phyloP scores from a whole-genome alignment of 306 rosid genomes.

The Hippophae rhamnoides region DNA sequence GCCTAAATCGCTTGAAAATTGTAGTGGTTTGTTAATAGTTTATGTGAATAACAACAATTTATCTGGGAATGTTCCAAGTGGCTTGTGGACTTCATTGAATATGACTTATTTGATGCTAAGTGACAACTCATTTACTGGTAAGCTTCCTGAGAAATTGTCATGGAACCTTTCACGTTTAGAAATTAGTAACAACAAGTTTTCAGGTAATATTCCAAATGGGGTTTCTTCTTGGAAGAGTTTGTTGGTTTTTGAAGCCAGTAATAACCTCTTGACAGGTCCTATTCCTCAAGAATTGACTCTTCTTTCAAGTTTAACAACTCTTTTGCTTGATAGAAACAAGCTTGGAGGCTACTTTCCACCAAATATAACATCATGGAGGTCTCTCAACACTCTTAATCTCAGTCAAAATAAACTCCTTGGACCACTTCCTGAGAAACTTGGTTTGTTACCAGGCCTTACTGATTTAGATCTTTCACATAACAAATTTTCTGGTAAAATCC shows the following conservation, averaged over 20 bases:
- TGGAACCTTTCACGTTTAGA: constrained; percentile 28
- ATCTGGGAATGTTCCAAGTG: constrained; percentile 50
- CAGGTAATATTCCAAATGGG: constrained; percentile 46
- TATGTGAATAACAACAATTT: constrained; percentile 28
- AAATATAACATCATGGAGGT: constrained; percentile 35
- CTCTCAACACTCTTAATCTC: constrained; percentile 31
- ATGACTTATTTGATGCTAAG: constrained; percentile 21
- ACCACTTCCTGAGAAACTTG: constrained; percentile 30
- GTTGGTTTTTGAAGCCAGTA: constrained; percentile 35
- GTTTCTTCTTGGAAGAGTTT: constrained; percentile 39
- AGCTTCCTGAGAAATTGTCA: constrained; percentile 44
- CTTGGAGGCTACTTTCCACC: constrained; percentile 42
- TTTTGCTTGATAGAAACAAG: constrained; percentile 42
- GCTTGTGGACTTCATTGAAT: constrained; percentile 50
- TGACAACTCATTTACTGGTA: constrained; percentile 42
- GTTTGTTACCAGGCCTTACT: constrained; percentile 29
- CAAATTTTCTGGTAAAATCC: constrained; percentile 56
- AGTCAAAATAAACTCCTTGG: constrained; percentile 44
- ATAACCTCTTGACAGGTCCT: constrained; percentile 43
- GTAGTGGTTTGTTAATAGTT: constrained; percentile 23
- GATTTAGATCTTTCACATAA: constrained; percentile 56
- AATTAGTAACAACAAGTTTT: constrained; percentile 45
- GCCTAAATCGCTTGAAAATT: constrained; percentile 54
- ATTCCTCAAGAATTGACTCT: constrained; percentile 46
- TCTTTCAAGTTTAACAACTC: constrained; percentile 22